Evolutionary conservation across 139 green algal species (phyloP).

Genomic region (Chlamydomonas schloesseri): DNA sequence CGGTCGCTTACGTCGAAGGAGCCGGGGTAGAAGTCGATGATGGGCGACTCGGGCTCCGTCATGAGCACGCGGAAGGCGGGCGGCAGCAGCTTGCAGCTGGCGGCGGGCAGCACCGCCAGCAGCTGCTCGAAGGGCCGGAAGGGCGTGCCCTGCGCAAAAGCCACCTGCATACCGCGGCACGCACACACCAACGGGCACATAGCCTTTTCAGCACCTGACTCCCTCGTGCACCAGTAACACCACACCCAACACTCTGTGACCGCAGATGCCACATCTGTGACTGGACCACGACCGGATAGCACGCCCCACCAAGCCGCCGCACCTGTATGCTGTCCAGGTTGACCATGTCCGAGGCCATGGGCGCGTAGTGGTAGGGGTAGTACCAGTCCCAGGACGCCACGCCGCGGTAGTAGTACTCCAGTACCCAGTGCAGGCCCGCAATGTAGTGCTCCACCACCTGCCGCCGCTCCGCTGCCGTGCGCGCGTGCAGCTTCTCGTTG

Average conservation of each 20-base stretch:
- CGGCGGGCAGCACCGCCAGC: conserved; percentile 87
- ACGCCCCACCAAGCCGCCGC: neutral
- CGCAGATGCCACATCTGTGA: no score
- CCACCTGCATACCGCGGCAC: conserved; percentile 43
- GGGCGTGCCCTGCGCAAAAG: conserved; percentile 82
- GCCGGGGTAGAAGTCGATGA: conserved; percentile 90
- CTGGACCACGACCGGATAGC: no score
- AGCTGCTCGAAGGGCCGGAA: conserved; percentile 95
- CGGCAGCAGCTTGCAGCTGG: conserved; percentile 80
- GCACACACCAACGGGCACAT: no score
- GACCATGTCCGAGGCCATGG: conserved; percentile 81
- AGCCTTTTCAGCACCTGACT: no score
- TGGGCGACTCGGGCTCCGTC: conserved; percentile 80
- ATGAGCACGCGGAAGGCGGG: conserved; percentile 85
- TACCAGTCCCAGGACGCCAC: conserved; percentile 95
- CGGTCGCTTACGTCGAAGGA: conserved; percentile 62
- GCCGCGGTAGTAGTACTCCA: conserved; percentile 96
- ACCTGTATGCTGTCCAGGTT: conserved; percentile 41
- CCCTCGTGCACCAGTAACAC: no score
- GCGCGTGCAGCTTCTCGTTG: conserved; percentile 82
- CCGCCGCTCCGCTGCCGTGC: conserved; percentile 16
- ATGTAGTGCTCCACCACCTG: conserved; percentile 74
- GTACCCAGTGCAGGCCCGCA: conserved; percentile 91
- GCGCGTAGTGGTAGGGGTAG: conserved; percentile 95
- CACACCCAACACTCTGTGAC: no score